Conservation (phyloP, 768 basidiomycete genomes). For the Tulasnella sp. region DNA sequence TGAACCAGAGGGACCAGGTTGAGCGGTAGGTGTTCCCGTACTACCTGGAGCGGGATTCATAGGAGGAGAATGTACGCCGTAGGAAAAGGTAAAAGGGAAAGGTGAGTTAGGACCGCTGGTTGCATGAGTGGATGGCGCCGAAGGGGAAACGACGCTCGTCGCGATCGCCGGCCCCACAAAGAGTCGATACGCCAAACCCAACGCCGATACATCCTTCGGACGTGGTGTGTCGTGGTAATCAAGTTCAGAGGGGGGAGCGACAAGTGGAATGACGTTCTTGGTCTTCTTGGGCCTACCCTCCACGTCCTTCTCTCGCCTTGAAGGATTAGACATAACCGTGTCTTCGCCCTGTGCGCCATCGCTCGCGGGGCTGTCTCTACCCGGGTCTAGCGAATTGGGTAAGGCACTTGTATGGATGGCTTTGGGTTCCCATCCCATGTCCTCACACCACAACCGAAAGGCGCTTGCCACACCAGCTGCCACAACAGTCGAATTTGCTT, state of each 20-base stretch:
- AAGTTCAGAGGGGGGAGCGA: not conserved
- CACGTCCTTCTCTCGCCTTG: not conserved
- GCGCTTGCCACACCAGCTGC: not conserved
- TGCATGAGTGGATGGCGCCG: not conserved
- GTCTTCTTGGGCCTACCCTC: not conserved
- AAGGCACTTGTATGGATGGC: not conserved
- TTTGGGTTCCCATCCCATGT: not conserved
- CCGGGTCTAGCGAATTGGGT: not conserved
- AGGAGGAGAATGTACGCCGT: not conserved
- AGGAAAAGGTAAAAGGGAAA: not conserved
- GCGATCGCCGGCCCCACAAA: constrained; percentile 8
- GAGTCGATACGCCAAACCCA: not conserved
- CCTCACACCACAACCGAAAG: not conserved
- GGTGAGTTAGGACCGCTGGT: not conserved
- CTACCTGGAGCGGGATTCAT: not conserved
- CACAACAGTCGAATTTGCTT: not conserved
- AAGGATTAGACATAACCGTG: not conserved
- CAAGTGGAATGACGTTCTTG: not conserved
- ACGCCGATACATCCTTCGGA: not conserved
- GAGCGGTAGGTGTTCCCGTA: not conserved
- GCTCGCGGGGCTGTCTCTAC: not conserved
- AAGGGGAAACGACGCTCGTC: not conserved
- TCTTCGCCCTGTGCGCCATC: not conserved
- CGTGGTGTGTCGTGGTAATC: not conserved
- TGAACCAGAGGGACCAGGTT: not conserved